Base-by-base conservation (phyloP, 164 flowering plant species). In the Saururus chinensis region DNA sequence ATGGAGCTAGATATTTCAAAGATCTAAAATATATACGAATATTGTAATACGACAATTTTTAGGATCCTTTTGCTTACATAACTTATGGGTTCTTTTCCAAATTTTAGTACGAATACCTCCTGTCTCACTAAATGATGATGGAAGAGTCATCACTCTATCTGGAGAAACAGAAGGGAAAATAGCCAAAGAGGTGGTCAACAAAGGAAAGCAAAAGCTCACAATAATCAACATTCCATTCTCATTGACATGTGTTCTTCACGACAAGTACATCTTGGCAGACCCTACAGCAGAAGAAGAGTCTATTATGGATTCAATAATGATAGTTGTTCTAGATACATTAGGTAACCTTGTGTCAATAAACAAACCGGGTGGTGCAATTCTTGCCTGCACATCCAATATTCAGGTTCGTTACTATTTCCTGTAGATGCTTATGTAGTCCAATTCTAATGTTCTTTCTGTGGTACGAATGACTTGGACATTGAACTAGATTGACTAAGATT, bases 341-440 rank as follows among this genome's bases (percentile, higher is more conserved):
- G 69, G 77, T 58, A 82, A 76, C 52, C 89, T 93, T 42, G 87
- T 93, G n/a, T 93, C 95, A 19, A 72, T 90, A 63, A 80, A 85
- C 74, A 93, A 90, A 71, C 91, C 92, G 12, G 99, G 99, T 24
- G 96, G 99, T 54, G 63, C 84, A n/a, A 78, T 81, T 77, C 87
- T 90, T 60, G 91, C 93, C 13, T 69, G 70, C 70, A 73, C 84
- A 30, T 82, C 89, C 37, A 76, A 80, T 49, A 51, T 88, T 56
- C 83, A 87, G 96, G 99, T 88, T 30, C 68, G 76, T 73, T 56
- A 9, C 11, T 17, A n/a, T 8, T 30, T 41, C 30, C 55, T 6
- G 22, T 49, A 37, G 24, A 9, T 20, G 35, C 52, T 54, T 20
- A 41, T 8, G 14, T 4, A 24, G 11, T 22, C 49, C 20, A 30